phyloP scores from a whole-genome alignment of 768 basidiomycete species.

The Lactifluus pinguis region DNA sequence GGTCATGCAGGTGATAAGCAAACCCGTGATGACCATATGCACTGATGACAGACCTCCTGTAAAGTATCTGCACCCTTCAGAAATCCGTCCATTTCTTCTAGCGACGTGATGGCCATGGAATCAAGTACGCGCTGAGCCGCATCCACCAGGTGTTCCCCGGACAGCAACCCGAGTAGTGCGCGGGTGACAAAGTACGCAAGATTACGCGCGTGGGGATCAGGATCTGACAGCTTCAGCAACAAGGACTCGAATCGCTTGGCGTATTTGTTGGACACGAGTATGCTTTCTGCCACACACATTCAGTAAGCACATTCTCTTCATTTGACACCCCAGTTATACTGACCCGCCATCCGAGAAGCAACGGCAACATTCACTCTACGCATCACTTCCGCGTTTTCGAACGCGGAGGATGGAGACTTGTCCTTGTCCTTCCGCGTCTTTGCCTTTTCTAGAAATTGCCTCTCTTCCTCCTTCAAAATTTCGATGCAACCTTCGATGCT shows the following conservation, averaged over 20 bases:
- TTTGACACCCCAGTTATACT: slow-evolving; percentile 10
- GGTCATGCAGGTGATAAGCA: background rate
- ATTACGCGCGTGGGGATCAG: slow-evolving; percentile 42
- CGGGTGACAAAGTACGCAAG: slow-evolving; percentile 56
- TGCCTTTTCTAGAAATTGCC: slow-evolving; percentile 25
- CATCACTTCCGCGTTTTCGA: slow-evolving; percentile 36
- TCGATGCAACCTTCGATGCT: slow-evolving; percentile 50
- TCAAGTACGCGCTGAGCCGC: slow-evolving; percentile 41
- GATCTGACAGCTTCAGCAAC: slow-evolving; percentile 41
- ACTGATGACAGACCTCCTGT: slow-evolving; percentile 23
- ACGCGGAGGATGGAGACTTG: slow-evolving; percentile 8
- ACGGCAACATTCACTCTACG: slow-evolving; percentile 44
- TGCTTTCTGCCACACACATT: slow-evolving; percentile 42
- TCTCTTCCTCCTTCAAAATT: slow-evolving; percentile 31
- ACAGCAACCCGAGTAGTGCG: slow-evolving; percentile 45
- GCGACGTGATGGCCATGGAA: slow-evolving; percentile 36
- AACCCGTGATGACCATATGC: background rate
- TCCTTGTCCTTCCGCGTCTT: slow-evolving; percentile 24
- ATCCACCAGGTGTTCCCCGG: slow-evolving; percentile 50
- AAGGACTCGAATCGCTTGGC: slow-evolving; percentile 39
- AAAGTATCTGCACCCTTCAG: slow-evolving; percentile 25
- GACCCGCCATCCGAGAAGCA: slow-evolving; percentile 59
- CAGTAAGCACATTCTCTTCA: background rate
- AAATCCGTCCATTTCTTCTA: slow-evolving; percentile 37
- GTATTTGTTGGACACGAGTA: slow-evolving; percentile 43